phyloP scores from a whole-genome alignment of 495 filamentous ascomycete species.

The Penicillium taxi region DNA sequence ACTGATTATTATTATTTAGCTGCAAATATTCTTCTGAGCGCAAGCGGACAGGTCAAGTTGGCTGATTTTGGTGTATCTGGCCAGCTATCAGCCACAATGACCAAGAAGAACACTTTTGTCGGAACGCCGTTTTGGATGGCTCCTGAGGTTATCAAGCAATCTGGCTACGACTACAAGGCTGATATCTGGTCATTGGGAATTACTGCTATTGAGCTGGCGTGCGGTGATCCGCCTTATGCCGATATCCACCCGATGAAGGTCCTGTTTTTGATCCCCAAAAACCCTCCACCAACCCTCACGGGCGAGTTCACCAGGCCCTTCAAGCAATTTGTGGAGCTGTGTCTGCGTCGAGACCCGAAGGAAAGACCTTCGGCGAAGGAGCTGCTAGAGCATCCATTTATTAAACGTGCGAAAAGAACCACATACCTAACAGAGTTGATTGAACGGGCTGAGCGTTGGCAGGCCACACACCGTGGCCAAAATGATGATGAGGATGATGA shows the following conservation, averaged over 20 bases:
- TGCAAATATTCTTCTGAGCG: conserved; percentile 79
- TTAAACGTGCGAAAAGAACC: conserved; percentile 82
- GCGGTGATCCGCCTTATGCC: conserved; percentile 89
- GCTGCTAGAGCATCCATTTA: conserved; percentile 40
- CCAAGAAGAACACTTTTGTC: conserved; percentile 98
- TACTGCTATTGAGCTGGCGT: conserved; percentile 86
- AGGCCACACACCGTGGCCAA: conserved; percentile 47
- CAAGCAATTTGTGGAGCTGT: conserved; percentile 89
- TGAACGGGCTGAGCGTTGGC: conserved; percentile 81
- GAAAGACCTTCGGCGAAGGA: background rate
- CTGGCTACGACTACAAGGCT: conserved; percentile 96
- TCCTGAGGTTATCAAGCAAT: conserved; percentile 96
- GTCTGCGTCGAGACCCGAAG: conserved; percentile 62
- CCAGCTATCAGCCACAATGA: conserved; percentile 98
- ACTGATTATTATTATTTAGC: conserved; percentile 43
- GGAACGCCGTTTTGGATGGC: conserved; percentile 99
- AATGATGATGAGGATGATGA: conserved; percentile 47
- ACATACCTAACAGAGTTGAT: conserved; percentile 89
- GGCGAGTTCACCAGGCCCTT: conserved; percentile 84
- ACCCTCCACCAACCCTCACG: conserved; percentile 71
- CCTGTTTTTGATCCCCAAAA: conserved; percentile 92
- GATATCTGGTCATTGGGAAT: conserved; percentile 99
- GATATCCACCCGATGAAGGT: conserved; percentile 99
- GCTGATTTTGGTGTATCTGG: conserved; percentile 97
- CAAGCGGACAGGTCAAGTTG: conserved; percentile 90